phyloP scores from a whole-genome alignment of 1,139 yeast genomes.

The Casaregolazyma suthepensis region DNA sequence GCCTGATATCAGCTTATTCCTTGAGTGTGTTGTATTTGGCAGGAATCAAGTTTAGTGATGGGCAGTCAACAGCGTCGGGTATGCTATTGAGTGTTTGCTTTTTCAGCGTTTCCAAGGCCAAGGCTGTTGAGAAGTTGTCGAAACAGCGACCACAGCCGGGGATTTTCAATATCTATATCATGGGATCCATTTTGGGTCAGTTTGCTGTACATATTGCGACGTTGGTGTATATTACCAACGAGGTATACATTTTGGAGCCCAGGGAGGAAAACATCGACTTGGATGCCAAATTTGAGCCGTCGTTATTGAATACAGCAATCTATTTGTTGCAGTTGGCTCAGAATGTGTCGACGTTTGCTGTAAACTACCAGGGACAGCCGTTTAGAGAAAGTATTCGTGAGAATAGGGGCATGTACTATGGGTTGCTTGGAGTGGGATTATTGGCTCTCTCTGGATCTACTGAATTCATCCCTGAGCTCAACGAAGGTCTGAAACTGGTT shows the following conservation, averaged over 20 bases:
- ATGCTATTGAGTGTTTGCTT: slow-evolving; percentile 87
- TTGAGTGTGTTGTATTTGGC: slow-evolving; percentile 90
- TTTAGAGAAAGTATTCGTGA: slow-evolving; percentile 86
- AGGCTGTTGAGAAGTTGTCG: slow-evolving; percentile 80
- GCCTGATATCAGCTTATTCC: slow-evolving; percentile 95
- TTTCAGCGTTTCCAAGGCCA: slow-evolving; percentile 91
- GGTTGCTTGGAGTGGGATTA: slow-evolving; percentile 83
- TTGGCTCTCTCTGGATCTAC: slow-evolving; percentile 89
- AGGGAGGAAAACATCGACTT: slow-evolving; percentile 83
- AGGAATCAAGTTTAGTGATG: slow-evolving; percentile 97
- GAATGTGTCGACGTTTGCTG: slow-evolving; percentile 96
- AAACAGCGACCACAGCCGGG: slow-evolving; percentile 98
- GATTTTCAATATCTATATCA: slow-evolving; percentile 86
- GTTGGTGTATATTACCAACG: slow-evolving; percentile 72
- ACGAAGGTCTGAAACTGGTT: slow-evolving; percentile 86
- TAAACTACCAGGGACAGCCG: slow-evolving; percentile 95
- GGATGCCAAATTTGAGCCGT: slow-evolving; percentile 83
- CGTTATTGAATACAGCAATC: slow-evolving; percentile 91
- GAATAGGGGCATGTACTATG: slow-evolving; percentile 96
- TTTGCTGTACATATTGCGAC: slow-evolving; percentile 87
- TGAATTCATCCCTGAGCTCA: slow-evolving; percentile 90
- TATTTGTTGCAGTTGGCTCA: slow-evolving; percentile 90
- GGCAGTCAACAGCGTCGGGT: slow-evolving; percentile 93
- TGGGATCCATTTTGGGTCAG: slow-evolving; percentile 97
- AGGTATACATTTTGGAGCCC: slow-evolving; percentile 84